phyloP scores from a whole-genome alignment of 169 alveolate genomes.

The Amoebophrya sp. region DNA sequence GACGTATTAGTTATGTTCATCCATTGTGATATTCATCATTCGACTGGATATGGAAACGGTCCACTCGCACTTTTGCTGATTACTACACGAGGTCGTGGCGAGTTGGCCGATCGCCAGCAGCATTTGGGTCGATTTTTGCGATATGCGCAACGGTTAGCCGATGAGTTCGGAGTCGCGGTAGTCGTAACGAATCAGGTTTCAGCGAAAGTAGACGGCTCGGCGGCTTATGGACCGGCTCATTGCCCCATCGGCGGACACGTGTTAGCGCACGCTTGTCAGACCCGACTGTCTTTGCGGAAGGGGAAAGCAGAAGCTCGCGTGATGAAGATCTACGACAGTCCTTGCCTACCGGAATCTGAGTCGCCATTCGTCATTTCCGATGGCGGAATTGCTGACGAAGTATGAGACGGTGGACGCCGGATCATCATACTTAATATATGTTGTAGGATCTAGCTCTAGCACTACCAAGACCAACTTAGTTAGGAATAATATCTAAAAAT shows the following conservation, averaged over 20 bases:
- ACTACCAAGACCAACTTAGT: too few relatives aligned
- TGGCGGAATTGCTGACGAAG: constrained; percentile 82
- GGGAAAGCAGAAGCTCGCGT: constrained; percentile 84
- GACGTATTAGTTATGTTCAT: too few relatives aligned
- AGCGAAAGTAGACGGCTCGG: background rate
- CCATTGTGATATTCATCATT: too few relatives aligned
- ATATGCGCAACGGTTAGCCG: constrained; percentile 91
- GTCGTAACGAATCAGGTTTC: constrained; percentile 75
- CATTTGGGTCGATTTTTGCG: constrained; percentile 91
- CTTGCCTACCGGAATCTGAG: constrained; percentile 97
- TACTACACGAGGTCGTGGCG: too few relatives aligned
- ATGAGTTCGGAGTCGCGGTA: constrained; percentile 56
- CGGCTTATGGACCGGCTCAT: constrained; percentile 28
- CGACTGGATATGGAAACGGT: too few relatives aligned
- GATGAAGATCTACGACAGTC: constrained; percentile 88
- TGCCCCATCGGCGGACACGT: constrained; percentile 59
- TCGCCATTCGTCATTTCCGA: constrained; percentile 84
- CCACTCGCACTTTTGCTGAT: constrained; percentile 70
- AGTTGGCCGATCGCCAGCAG: constrained; percentile 92
- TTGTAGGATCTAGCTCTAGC: too few relatives aligned
- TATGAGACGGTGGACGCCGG: too few relatives aligned
- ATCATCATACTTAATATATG: too few relatives aligned
- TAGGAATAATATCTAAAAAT: too few relatives aligned
- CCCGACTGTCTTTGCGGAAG: constrained; percentile 84
- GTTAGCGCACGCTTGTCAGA: constrained; percentile 97